Evolutionary conservation across 805 yeast species (phyloP).

Genomic region (Zygosaccharomyces kombuchaensis): DNA sequence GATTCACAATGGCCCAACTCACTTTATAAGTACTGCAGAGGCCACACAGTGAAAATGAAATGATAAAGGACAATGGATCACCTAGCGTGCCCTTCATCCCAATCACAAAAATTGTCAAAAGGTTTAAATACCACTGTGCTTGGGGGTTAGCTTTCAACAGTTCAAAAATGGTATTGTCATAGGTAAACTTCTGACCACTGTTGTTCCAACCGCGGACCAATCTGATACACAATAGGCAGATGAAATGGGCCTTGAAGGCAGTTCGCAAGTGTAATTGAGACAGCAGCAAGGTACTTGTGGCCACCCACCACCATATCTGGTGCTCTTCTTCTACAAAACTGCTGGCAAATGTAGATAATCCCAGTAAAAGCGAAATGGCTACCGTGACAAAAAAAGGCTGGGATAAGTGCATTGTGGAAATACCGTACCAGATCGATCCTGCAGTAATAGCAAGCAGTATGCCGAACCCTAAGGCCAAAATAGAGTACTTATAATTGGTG

Average conservation of each 20-base stretch:
- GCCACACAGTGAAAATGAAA: conserved; percentile 43
- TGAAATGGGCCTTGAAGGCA: conserved; percentile 13
- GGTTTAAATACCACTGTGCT: conserved; percentile 47
- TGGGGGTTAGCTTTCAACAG: conserved; percentile 36
- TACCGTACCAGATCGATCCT: conserved; percentile 6
- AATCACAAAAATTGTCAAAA: conserved; percentile 36
- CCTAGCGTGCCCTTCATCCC: conserved; percentile 22
- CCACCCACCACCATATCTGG: conserved; percentile 89
- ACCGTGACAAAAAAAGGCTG: conserved; percentile 16
- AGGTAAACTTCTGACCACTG: conserved; percentile 77
- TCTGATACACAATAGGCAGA: conserved; percentile 42
- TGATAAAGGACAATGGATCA: conserved; percentile 40
- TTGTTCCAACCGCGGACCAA: conserved; percentile 78
- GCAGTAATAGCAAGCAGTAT: conserved; percentile 21
- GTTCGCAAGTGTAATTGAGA: conserved; percentile 9
- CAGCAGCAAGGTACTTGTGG: conserved; percentile 34
- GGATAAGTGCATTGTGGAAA: conserved; percentile 1
- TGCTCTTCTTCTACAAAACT: conserved; percentile 95
- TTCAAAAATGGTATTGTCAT: conserved; percentile 46
- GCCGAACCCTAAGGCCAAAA: conserved; percentile 38
- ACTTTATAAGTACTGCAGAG: conserved; percentile 52
- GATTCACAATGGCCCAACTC: conserved; percentile 49
- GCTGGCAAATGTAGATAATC: conserved; percentile 69
- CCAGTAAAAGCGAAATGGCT: conserved; percentile 38
- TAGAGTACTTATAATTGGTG: conserved; percentile 62